These are phyloP conservation scores for Paramecium primaurelia DNA, from an alignment of 73 alveolate species.

Conservation along the genomic window DNA sequence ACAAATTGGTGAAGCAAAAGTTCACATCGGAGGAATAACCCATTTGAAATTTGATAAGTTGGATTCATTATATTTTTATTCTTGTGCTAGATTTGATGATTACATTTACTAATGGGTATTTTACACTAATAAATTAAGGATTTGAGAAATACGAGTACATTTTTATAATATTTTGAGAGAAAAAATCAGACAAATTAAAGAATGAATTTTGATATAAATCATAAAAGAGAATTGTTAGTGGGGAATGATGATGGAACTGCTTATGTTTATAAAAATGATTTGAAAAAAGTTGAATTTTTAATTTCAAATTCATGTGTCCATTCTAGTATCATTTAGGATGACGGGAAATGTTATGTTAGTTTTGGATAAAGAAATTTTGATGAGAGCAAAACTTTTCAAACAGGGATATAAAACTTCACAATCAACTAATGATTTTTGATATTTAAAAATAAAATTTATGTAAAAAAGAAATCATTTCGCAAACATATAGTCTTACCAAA, in stretches of 20 bases:
- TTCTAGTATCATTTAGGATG: background rate
- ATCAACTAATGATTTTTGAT: background rate
- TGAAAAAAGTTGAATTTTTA: background rate
- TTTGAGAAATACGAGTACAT: background rate
- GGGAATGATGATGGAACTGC: slow-evolving; percentile 26
- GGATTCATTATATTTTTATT: background rate
- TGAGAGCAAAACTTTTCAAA: background rate
- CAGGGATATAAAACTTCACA: background rate
- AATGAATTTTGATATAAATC: background rate
- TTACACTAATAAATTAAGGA: background rate
- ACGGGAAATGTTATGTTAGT: background rate
- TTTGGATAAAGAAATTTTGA: background rate
- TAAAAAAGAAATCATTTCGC: no score
- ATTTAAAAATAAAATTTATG: background rate
- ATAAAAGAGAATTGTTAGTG: background rate
- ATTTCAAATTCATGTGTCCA: background rate
- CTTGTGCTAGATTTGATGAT: slow-evolving; percentile 31
- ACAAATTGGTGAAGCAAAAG: background rate
- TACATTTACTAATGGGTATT: background rate
- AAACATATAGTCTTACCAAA: no score
- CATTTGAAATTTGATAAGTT: background rate
- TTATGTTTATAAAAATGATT: background rate
- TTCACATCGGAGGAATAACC: background rate
- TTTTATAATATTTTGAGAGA: background rate
- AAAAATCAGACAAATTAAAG: background rate